A percentile compares a stretch with the other conserved stretches of the same genome.
Evolutionary conservation across 139 green algal genomes (phyloP).

Genomic region (Coelastrella sp.): DNA sequence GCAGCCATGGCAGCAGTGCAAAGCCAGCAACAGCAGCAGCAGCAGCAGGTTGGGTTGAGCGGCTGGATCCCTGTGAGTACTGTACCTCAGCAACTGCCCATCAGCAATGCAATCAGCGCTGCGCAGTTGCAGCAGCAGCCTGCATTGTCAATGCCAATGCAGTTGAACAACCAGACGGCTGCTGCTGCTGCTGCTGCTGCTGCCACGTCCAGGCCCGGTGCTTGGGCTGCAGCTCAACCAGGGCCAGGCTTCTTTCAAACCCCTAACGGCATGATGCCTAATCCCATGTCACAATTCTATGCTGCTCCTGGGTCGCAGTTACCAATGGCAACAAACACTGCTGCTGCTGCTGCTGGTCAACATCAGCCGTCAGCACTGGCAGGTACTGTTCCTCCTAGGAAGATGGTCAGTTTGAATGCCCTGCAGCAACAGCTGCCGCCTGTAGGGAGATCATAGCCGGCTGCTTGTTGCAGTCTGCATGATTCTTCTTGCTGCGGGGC

Average conservation of each 20-base stretch:
- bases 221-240: not conserved
- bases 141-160: too few species aligned
- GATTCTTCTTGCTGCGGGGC: too few species aligned
- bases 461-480: not conserved
- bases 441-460: not conserved
- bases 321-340: not conserved
- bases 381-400: not conserved
- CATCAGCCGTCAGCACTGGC: not conserved
- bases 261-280: conserved; percentile 16
- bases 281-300: conserved; percentile 7
- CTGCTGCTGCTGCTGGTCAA: not conserved
- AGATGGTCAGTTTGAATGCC: conserved; percentile 29
- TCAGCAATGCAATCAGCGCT: not conserved
- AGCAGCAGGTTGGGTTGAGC: not conserved
- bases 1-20: conserved; percentile 13
- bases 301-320: not conserved
- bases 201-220: not conserved
- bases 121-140: not conserved
- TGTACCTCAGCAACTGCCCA: not conserved
- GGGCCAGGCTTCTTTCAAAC: not conserved
- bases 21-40: conserved; percentile 24
- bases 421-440: conserved; percentile 31
- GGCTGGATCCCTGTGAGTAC: not conserved
- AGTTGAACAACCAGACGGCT: too few species aligned
- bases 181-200: not conserved